Conservation (phyloP, 441 rosid genomes). For the Gossypium gossypioides region DNA sequence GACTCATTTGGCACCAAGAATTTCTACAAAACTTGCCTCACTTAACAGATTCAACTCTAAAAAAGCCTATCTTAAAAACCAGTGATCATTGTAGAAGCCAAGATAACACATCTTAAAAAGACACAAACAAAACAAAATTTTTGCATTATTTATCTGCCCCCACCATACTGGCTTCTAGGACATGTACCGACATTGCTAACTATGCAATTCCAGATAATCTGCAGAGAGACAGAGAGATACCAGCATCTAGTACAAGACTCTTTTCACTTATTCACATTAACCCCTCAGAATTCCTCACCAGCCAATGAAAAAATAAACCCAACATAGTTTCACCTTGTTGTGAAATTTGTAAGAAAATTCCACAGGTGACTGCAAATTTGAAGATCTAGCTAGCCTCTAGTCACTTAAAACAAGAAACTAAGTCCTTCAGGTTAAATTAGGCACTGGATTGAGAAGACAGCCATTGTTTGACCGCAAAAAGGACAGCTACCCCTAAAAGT, state of each 20-base stretch:
- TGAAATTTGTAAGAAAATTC: constrained; percentile 10
- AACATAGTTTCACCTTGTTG: constrained; percentile 1
- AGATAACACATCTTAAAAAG: constrained; percentile 14
- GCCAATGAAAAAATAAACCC: constrained; percentile 4
- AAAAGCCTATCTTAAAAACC: constrained; percentile 10
- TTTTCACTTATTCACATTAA: constrained; percentile 31
- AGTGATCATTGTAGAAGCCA: constrained; percentile 12
- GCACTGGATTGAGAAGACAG: constrained; percentile 6
- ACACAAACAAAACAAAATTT: constrained; percentile 14
- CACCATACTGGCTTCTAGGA: constrained; percentile 34
- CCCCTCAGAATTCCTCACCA: constrained; percentile 10
- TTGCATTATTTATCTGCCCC: constrained; percentile 46
- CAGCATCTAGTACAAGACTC: constrained; percentile 34
- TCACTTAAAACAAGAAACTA: constrained; percentile 19
- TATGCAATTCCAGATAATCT: constrained; percentile 25
- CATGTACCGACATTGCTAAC: constrained; percentile 34
- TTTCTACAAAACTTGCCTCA: constrained; percentile 5
- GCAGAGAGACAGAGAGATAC: constrained; percentile 25
- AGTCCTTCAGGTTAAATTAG: constrained; percentile 10
- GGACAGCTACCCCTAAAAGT: constrained; percentile 6
- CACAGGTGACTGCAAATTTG: constrained; percentile 6
- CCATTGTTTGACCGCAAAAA: constrained; percentile 18
- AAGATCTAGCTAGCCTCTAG: constrained; percentile 20
- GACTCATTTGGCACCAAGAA: constrained; percentile 34
- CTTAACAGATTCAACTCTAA: constrained; percentile 17